phyloP scores from a whole-genome alignment of 164 flowering plant genomes.

The Sedum album region DNA sequence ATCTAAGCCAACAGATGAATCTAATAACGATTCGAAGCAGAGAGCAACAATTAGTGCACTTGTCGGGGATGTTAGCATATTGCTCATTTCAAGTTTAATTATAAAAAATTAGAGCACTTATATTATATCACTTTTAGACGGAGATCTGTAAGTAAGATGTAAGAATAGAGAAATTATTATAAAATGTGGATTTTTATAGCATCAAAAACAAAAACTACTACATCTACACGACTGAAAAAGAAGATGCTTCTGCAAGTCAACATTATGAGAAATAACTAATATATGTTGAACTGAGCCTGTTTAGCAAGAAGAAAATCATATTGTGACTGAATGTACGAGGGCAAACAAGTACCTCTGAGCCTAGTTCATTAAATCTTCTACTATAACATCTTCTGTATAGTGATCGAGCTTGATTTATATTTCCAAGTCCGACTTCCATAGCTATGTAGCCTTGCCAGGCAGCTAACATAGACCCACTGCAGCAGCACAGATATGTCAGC shows the following conservation, averaged over 20 bases:
- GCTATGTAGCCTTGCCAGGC: conserved; percentile 76
- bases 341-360: conserved; percentile 62
- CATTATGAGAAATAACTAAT: too few species aligned
- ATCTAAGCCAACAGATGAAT: neutral
- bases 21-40: neutral
- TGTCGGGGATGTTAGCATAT: too few species aligned
- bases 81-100: too few species aligned
- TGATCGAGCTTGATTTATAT: conserved; percentile 73
- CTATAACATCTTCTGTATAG: conserved; percentile 81
- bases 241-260: too few species aligned
- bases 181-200: neutral
- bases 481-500: neutral
- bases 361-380: conserved; percentile 66
- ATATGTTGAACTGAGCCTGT: too few species aligned
- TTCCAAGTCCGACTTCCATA: conserved; percentile 67
- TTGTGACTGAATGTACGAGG: neutral
- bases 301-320: neutral
- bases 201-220: neutral
- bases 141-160: too few species aligned
- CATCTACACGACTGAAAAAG: too few species aligned
- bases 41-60: neutral
- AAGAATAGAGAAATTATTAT: too few species aligned
- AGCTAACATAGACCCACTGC: conserved; percentile 68
- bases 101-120: too few species aligned
- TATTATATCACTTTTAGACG: too few species aligned